Conservation (phyloP, 805 yeast species). For the Ogataea allantospora region DNA sequence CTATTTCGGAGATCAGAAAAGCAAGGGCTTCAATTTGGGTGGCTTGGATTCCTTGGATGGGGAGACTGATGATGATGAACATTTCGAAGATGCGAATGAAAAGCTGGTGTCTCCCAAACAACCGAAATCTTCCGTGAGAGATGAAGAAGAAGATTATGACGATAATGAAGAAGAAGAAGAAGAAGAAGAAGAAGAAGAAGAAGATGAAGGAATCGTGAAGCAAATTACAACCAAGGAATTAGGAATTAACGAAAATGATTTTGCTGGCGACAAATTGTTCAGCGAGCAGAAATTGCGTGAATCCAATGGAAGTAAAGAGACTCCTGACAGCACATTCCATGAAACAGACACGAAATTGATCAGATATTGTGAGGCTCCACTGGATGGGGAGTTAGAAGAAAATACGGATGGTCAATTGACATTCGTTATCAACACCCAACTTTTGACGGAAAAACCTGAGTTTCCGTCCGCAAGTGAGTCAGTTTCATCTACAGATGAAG, state of each 20-base stretch:
- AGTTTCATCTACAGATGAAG: conserved; percentile 29
- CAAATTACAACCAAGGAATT: not conserved
- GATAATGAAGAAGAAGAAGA: conserved; percentile 32
- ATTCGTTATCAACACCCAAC: conserved; percentile 18
- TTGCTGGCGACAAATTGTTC: no score
- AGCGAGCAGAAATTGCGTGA: no score
- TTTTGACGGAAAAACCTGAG: conserved; percentile 29
- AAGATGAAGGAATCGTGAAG: conserved; percentile 6
- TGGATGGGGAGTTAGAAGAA: conserved; percentile 15
- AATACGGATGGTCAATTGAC: not conserved
- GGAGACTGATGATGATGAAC: conserved; percentile 30
- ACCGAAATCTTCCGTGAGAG: conserved; percentile 13
- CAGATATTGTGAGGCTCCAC: conserved; percentile 4
- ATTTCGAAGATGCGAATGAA: conserved; percentile 18
- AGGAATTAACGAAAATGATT: not conserved
- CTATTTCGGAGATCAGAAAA: conserved; percentile 16
- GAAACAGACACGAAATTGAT: no score
- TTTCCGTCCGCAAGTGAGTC: conserved; percentile 30
- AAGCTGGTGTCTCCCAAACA: conserved; percentile 5
- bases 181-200: conserved; percentile 12
- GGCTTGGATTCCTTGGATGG: conserved; percentile 28
- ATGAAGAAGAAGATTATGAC: conserved; percentile 34
- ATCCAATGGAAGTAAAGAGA: no score
- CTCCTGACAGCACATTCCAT: no score
- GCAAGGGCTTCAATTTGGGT: conserved; percentile 11